phyloP scores from a whole-genome alignment of 306 rosid species.

The Sicyos edulis region DNA sequence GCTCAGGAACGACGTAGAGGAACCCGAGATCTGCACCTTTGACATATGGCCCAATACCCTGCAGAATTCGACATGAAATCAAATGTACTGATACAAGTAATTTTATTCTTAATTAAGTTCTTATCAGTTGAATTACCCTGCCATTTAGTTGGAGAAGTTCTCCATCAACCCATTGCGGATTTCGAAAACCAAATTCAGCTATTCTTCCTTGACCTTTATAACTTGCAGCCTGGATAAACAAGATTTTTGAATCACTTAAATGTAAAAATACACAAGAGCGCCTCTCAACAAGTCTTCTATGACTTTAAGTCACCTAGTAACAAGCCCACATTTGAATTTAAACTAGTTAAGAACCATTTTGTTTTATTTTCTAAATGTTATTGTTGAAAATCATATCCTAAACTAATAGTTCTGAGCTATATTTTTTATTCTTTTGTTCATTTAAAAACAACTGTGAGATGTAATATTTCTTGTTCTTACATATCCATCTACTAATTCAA shows the following conservation, averaged over 20 bases:
- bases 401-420: background rate
- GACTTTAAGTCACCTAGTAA: background rate
- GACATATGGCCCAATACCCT: slow-evolving; percentile 88
- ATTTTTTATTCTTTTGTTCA: background rate
- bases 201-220: slow-evolving; percentile 91
- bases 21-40: slow-evolving; percentile 96
- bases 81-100: background rate
- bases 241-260: background rate
- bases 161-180: slow-evolving; percentile 94
- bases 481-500: too few species aligned
- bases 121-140: slow-evolving; percentile 49
- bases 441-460: too few species aligned
- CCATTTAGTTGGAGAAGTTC: slow-evolving; percentile 91
- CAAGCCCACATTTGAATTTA: background rate
- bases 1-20: slow-evolving; percentile 77
- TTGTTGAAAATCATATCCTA: too few species aligned
- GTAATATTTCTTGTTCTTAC: background rate
- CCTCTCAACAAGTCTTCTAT: background rate
- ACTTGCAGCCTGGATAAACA: slow-evolving; percentile 58
- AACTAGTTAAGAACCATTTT: background rate
- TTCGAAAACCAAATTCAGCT: slow-evolving; percentile 76
- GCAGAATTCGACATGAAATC: slow-evolving; percentile 18
- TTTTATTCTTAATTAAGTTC: slow-evolving; percentile 4
- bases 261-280: background rate
- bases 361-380: background rate